Base-by-base conservation (phyloP, 208 protist genomes). In the Leishmania tropica region DNA sequence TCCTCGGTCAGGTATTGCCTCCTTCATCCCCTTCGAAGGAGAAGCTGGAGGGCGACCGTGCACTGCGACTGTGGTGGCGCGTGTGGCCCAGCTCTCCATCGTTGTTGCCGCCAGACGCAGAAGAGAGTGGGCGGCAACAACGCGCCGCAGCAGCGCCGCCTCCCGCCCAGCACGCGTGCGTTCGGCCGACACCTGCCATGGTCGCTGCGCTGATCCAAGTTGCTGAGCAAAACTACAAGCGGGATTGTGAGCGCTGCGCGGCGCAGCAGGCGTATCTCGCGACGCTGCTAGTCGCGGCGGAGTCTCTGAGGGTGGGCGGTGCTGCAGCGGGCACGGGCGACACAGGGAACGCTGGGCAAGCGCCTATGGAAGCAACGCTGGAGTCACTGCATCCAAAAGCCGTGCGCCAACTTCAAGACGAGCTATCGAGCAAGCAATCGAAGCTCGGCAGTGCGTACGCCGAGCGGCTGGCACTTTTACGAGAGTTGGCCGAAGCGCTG, bases 151-250 rank as follows among this genome's bases (percentile, higher is more conserved):
- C 42, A 54, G 53, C 73, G 13, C 45, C 76, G 3, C 70, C 37
- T 17, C 51, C 40, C 45, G 28, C 42, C 13, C 45, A 47, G 24
- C 76, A 80, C 64, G 42, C n/a, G 60, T 60, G 24, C 60, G 17
- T 79, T 37, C 77, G 82, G 40, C 78, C 82, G 3, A 85, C 82
- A 2, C 60, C 51, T 17, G 65, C 80, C 58, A 80, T 83, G 75
- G 74, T 80, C 56, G 64, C 51, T n/a, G 78, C 83, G 24, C 72
- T 83, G 6, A 56, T 67, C 10, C 48, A 8, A 5, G 42, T 83
- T 28, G 56, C 64, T 37, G 67, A 81, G 74, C 31, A 31, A 2
- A 86, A 67, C 64, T 79, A 72, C 10, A n/a, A 82, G 45, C 83
- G 78, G 13, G 75, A 75, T 56, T 60, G 24, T 13, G 67, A 45